Conservation (phyloP, 495 filamentous ascomycete species). For the Penicillium fimorum region DNA sequence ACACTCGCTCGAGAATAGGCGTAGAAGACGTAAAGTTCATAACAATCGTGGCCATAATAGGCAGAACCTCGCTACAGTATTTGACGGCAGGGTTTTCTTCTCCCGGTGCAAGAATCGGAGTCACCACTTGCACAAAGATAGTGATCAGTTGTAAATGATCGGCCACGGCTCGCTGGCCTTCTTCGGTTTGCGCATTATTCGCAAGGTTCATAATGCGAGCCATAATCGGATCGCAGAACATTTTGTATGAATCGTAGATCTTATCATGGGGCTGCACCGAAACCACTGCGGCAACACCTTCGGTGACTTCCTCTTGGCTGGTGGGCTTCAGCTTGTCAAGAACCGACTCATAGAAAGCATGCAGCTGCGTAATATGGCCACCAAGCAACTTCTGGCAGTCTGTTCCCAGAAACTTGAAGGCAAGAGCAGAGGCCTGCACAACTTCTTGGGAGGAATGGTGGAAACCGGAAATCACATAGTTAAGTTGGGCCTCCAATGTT, state of each 20-base stretch:
- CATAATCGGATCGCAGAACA: conserved; percentile 93
- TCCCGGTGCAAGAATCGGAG: conserved; percentile 69
- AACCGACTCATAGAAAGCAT: conserved; percentile 86
- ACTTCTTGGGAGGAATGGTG: conserved; percentile 82
- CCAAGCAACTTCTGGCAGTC: conserved; percentile 87
- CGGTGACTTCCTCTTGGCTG: conserved; percentile 94
- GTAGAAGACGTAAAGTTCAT: conserved; percentile 79
- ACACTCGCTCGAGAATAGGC: conserved; percentile 90
- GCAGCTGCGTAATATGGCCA: conserved; percentile 75
- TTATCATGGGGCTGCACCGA: conserved; percentile 78
- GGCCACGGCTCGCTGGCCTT: conserved; percentile 71
- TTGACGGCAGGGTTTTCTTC: conserved; percentile 87
- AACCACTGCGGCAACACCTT: conserved; percentile 89
- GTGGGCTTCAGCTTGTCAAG: conserved; percentile 76
- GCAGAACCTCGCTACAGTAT: conserved; percentile 92
- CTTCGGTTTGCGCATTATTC: conserved; percentile 76
- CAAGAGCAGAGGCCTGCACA: conserved; percentile 83
- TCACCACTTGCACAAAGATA: conserved; percentile 77
- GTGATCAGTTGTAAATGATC: conserved; percentile 92
- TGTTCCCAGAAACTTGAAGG: conserved; percentile 93
- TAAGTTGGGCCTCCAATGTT: conserved; percentile 84
- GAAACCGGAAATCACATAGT: conserved; percentile 92
- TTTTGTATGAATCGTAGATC: conserved; percentile 78
- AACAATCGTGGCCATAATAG: conserved; percentile 76
- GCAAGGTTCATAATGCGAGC: conserved; percentile 81